Evolutionary conservation across 306 rosid genomes (phyloP), one percentile per base, ranked within the genome.

Genomic region (Crotalaria pallida): DNA sequence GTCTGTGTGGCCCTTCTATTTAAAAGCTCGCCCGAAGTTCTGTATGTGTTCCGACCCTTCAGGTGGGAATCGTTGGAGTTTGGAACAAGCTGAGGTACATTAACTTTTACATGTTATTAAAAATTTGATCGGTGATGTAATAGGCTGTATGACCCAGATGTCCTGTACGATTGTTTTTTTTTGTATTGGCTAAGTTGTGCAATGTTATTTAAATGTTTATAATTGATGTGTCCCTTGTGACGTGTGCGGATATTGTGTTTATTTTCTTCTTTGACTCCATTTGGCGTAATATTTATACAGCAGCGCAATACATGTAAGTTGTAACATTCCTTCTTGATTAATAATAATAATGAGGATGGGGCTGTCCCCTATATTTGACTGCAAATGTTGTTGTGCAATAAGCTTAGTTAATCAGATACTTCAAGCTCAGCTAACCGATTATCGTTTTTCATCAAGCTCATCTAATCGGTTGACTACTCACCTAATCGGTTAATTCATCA

Each of bases 1-100:
- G 98, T 92, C 58, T 92, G 98, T 22, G 98, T 87, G 51, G 98
- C 98, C 10, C 90, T 92, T 67, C 86, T 92, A 51, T 92, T 92
- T 41, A 92, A 92, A 62, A 92, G 98, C 81, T 87, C 89, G 1
- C 98, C 98, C 0, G 94, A 89, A 78, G 98, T 92, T 72, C 76
- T 89, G 10, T 89, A 73, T 2, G 83, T 86, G 58, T 89, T 92
- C 84, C 83, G 72, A 62, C 98, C 98, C 57, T 92, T 92, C 98
- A 80, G 84, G 50, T 92, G 98, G 98, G 98, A 89, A 58, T 50
- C 73, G 5, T 72, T 92, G 88, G 79, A 86, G 67, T 92, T 75
- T 31, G 98, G 96, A 41, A 68, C 96, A 34, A 83, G 82, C 80
- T 92, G 77, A 84, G 72, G 22, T 21, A 65, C 74, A 66, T 69